Conservation (phyloP, 2,329 filamentous ascomycete species). For the Ascochyta clinopodiicola region DNA sequence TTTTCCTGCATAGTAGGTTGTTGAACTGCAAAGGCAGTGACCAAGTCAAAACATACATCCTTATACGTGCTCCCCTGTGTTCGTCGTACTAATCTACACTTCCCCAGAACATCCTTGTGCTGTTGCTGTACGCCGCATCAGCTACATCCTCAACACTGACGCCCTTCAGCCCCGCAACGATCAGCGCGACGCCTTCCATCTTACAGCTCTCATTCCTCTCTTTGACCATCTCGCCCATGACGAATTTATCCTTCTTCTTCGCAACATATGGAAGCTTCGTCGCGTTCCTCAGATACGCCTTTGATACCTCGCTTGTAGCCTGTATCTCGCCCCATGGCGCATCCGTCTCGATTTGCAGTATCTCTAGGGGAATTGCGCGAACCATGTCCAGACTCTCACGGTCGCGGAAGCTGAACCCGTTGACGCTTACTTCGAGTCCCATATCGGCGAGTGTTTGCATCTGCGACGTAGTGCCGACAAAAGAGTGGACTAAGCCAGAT, state of each 20-base stretch:
- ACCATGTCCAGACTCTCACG: constrained; percentile 54
- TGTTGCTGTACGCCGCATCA: constrained; percentile 50
- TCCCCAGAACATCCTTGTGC: constrained; percentile 24
- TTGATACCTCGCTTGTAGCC: constrained; percentile 46
- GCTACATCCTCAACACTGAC: constrained; percentile 53
- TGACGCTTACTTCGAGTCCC: constrained; percentile 57
- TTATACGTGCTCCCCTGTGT: not conserved
- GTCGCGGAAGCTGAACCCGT: constrained; percentile 56
- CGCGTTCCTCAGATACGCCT: constrained; percentile 52
- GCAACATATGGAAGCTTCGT: constrained; percentile 45
- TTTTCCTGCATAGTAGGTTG: too few species aligned
- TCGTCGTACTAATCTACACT: not conserved
- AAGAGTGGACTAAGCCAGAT: constrained; percentile 50
- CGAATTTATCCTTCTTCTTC: constrained; percentile 60
- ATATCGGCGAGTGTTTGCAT: constrained; percentile 50
- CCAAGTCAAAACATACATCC: not conserved
- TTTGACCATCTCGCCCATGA: constrained; percentile 56
- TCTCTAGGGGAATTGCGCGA: constrained; percentile 48
- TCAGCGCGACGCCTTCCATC: constrained; percentile 55
- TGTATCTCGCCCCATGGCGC: constrained; percentile 58
- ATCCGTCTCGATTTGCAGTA: constrained; percentile 57
- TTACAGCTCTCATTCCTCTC: constrained; percentile 60
- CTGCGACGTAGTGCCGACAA: constrained; percentile 49
- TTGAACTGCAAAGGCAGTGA: too few species aligned
- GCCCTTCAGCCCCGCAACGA: constrained; percentile 59